A percentile compares a stretch with the other conserved stretches of the same genome.
phyloP scores from a whole-genome alignment of 1,284 basidiomycete species.

The Coriolopsis trogii region DNA sequence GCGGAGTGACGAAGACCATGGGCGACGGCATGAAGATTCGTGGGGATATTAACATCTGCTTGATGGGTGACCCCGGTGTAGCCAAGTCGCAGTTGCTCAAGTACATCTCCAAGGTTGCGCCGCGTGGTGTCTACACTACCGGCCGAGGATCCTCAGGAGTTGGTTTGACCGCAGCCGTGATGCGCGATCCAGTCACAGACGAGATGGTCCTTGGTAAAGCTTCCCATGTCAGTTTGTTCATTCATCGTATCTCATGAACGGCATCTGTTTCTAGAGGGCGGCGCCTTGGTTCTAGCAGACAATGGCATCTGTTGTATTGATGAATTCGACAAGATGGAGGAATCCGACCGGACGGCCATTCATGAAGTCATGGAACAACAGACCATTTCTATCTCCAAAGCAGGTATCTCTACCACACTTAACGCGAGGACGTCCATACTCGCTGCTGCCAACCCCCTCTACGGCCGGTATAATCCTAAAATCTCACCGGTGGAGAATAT shows the following conservation, averaged over 20 bases:
- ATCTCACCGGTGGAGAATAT: slow-evolving; percentile 99
- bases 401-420: slow-evolving; percentile 97
- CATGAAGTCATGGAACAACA: slow-evolving; percentile 99
- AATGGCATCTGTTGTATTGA: slow-evolving; percentile 99
- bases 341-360: slow-evolving; percentile 95
- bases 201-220: slow-evolving; percentile 96
- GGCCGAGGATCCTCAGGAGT: slow-evolving; percentile 98
- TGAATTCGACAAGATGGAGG: slow-evolving; percentile 99
- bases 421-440: slow-evolving; percentile 99
- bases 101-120: slow-evolving; percentile 98
- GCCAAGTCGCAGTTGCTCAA: slow-evolving; percentile 98
- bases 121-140: slow-evolving; percentile 97
- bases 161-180: slow-evolving; percentile 97
- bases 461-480: slow-evolving; percentile 97
- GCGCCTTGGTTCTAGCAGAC: slow-evolving; percentile 96
- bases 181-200: slow-evolving; percentile 99
- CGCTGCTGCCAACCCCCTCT: slow-evolving; percentile 97
- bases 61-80: slow-evolving; percentile 99
- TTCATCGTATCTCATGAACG: background rate
- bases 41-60: slow-evolving; percentile 96
- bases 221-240: slow-evolving; percentile 2
- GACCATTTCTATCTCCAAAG: slow-evolving; percentile 99
- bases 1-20: slow-evolving; percentile 93
- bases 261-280: slow-evolving; percentile 74
- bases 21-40: slow-evolving; percentile 99